Conservation (phyloP, 2,329 filamentous ascomycete genomes). For the Samsoniella hepiali region DNA sequence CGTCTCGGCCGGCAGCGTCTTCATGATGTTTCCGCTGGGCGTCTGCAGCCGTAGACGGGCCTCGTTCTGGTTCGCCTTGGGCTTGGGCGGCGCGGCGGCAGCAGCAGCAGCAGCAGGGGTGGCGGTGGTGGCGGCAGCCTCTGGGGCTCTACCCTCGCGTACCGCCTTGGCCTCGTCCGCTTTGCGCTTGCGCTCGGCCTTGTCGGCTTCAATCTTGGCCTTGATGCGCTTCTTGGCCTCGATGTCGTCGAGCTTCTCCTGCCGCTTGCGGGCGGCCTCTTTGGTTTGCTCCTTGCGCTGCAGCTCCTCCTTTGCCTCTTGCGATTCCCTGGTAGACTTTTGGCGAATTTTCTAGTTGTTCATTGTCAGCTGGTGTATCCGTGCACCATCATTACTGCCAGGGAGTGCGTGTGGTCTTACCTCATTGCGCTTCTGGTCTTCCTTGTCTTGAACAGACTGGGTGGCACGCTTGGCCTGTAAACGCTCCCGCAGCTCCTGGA, state of each 20-base stretch:
- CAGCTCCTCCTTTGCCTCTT: constrained; percentile 87
- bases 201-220: constrained; percentile 92
- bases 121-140: constrained; percentile 39
- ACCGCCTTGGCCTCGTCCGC: constrained; percentile 81
- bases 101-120: constrained; percentile 33
- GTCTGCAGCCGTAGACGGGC: constrained; percentile 81
- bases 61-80: constrained; percentile 71
- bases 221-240: constrained; percentile 86
- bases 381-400: too few species aligned
- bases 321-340: constrained; percentile 85
- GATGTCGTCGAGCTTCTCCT: constrained; percentile 81
- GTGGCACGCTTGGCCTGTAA: constrained; percentile 69
- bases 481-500: constrained; percentile 70
- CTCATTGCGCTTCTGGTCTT: constrained; percentile 82
- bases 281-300: constrained; percentile 87
- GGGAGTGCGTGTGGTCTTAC: constrained; percentile 37
- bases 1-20: constrained; percentile 83
- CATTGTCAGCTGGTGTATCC: constrained; percentile 17
- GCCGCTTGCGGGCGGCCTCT: constrained; percentile 79
- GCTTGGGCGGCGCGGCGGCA: constrained; percentile 49
- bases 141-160: constrained; percentile 67
- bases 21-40: constrained; percentile 68
- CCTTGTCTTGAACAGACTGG: constrained; percentile 70
- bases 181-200: constrained; percentile 81
- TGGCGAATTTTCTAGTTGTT: constrained; percentile 60